Evolutionary conservation across 2,329 filamentous ascomycete species (phyloP).

Genomic region (Bipolaris cookei): DNA sequence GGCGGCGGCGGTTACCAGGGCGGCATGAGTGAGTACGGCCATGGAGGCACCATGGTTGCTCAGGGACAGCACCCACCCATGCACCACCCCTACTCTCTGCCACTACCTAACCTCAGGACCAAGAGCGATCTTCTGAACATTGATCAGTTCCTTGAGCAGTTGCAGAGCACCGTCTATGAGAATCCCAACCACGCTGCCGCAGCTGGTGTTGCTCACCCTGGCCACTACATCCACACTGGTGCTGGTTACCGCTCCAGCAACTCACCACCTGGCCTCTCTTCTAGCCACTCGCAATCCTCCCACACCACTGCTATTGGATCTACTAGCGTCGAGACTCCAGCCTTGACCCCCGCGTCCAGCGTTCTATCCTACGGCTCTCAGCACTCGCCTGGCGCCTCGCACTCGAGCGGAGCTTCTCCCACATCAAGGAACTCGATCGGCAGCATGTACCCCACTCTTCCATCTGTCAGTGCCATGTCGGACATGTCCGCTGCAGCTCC

Average conservation of each 20-base stretch:
- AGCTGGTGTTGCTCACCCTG: constrained; percentile 77
- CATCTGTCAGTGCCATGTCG: constrained; percentile 71
- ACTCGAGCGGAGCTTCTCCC: constrained; percentile 65
- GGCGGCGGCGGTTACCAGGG: constrained; percentile 34
- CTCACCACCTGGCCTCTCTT: constrained; percentile 57
- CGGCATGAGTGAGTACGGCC: constrained; percentile 61
- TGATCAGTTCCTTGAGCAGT: constrained; percentile 92
- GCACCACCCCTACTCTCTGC: constrained; percentile 83
- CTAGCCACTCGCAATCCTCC: constrained; percentile 56
- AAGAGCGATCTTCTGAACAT: constrained; percentile 94
- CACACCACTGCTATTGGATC: constrained; percentile 55
- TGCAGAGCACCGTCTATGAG: constrained; percentile 95
- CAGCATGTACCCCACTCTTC: constrained; percentile 77
- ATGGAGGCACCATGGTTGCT: constrained; percentile 59
- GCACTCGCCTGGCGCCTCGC: constrained; percentile 74
- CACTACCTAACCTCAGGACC: constrained; percentile 87
- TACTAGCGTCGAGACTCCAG: constrained; percentile 67
- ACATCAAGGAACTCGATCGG: constrained; percentile 62
- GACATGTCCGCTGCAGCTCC: constrained; percentile 66
- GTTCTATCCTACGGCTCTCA: constrained; percentile 78
- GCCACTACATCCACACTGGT: constrained; percentile 66
- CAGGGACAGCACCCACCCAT: constrained; percentile 67
- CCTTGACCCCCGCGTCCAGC: constrained; percentile 77
- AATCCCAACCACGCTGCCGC: constrained; percentile 81
- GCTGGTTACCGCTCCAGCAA: constrained; percentile 63